Evolutionary conservation across 2,329 filamentous ascomycete species (phyloP).

Genomic region (Rhynchosporium graminicola): DNA sequence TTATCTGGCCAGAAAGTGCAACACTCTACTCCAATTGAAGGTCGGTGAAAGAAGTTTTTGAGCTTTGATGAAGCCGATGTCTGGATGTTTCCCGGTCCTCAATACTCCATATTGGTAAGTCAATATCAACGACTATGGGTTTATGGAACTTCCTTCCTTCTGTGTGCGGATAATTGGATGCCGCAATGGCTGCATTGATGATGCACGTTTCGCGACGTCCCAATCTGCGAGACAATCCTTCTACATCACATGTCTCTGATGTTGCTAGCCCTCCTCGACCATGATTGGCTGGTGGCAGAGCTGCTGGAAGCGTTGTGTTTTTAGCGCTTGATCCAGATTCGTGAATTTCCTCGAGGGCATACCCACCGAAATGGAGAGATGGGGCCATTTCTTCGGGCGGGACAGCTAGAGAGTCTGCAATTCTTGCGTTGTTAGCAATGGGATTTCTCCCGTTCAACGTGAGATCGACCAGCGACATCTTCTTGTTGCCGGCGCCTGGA

Average conservation of each 20-base stretch:
- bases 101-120: constrained; percentile 59
- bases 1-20: too few species aligned
- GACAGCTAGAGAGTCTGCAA: constrained; percentile 24
- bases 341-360: too few species aligned
- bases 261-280: constrained; percentile 47
- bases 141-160: constrained; percentile 70
- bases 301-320: too few species aligned
- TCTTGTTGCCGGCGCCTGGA: constrained; percentile 55
- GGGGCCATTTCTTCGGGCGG: constrained; percentile 12
- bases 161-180: constrained; percentile 64
- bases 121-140: constrained; percentile 80
- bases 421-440: constrained; percentile 50
- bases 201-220: constrained; percentile 66
- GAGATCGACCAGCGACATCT: constrained; percentile 64
- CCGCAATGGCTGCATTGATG: constrained; percentile 77
- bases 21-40: too few species aligned
- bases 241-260: constrained; percentile 46
- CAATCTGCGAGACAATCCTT: constrained; percentile 44
- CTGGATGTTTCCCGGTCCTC: neutral
- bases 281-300: constrained; percentile 34
- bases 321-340: too few species aligned
- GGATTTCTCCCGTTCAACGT: constrained; percentile 47
- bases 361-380: too few species aligned
- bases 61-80: too few species aligned
- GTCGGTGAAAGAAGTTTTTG: too few species aligned